Conservation (phyloP, 495 filamentous ascomycete genomes). For the Bryoglossum gracile region DNA sequence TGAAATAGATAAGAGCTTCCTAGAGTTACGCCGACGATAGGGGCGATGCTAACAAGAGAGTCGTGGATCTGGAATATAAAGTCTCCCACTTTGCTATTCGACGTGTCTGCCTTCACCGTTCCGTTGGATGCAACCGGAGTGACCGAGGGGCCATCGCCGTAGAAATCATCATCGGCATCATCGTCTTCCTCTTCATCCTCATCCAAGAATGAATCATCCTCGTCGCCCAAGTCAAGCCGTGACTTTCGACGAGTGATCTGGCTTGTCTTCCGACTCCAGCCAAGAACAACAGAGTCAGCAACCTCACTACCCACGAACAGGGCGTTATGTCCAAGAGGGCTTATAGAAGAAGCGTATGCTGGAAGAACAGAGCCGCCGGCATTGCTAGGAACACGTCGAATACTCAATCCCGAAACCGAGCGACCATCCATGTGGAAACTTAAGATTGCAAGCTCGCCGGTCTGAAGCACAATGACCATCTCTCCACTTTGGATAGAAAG, state of each 20-base stretch:
- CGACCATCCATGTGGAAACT: constrained; percentile 87
- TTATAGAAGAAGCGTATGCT: constrained; percentile 59
- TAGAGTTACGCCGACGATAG: constrained; percentile 64
- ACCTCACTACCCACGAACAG: constrained; percentile 83
- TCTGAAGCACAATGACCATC: constrained; percentile 72
- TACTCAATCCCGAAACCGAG: constrained; percentile 75
- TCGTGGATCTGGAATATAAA: constrained; percentile 75
- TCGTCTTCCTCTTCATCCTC: constrained; percentile 53
- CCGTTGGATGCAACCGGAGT: constrained; percentile 21
- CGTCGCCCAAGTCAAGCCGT: constrained; percentile 32
- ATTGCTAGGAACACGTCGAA: constrained; percentile 54
- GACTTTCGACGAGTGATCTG: constrained; percentile 21
- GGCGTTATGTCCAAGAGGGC: constrained; percentile 56
- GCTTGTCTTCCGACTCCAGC: constrained; percentile 61
- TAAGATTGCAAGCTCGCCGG: constrained; percentile 66
- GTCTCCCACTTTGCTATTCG: constrained; percentile 43
- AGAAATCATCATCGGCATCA: constrained; percentile 50
- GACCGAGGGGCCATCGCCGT: constrained; percentile 58
- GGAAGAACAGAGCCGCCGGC: constrained; percentile 54
- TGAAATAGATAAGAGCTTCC: constrained; percentile 42
- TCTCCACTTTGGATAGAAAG: constrained; percentile 70
- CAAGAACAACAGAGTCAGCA: constrained; percentile 73
- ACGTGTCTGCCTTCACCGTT: constrained; percentile 18
- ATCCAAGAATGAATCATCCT: constrained; percentile 33
- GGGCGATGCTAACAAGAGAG: constrained; percentile 64